Evolutionary conservation across 2,329 filamentous ascomycete genomes (phyloP).

Genomic region (Phyllosticta citriasiana): DNA sequence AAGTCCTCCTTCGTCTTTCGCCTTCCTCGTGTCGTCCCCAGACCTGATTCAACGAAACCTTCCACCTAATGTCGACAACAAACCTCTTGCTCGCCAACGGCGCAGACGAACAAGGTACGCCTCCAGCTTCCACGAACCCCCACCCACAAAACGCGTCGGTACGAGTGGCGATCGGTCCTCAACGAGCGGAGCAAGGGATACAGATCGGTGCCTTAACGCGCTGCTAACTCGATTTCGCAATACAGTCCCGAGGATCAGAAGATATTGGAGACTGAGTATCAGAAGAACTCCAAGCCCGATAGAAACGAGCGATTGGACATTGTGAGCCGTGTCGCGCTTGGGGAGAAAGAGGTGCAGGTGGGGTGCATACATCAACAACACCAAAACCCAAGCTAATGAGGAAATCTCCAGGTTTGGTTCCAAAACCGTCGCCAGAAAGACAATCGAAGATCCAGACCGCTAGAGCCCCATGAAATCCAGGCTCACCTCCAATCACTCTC

Average conservation of each 20-base stretch:
- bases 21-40: slow-evolving; percentile 52
- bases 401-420: slow-evolving; percentile 73
- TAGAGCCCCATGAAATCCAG: slow-evolving; percentile 31
- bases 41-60: slow-evolving; percentile 46
- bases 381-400: slow-evolving; percentile 16
- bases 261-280: slow-evolving; percentile 77
- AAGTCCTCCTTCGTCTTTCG: slow-evolving; percentile 30
- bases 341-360: slow-evolving; percentile 95
- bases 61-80: slow-evolving; percentile 49
- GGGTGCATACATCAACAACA: slow-evolving; percentile 23
- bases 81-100: slow-evolving; percentile 50
- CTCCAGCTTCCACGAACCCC: background rate
- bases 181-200: background rate
- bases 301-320: slow-evolving; percentile 78
- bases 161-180: background rate
- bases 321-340: slow-evolving; percentile 74
- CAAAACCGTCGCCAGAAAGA: slow-evolving; percentile 92
- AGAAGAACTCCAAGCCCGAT: slow-evolving; percentile 79
- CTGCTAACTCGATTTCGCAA: slow-evolving; percentile 6
- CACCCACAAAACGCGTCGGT: background rate
- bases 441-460: slow-evolving; percentile 74
- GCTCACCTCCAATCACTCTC: slow-evolving; percentile 13
- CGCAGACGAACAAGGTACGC: slow-evolving; percentile 51
- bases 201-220: background rate
- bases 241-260: slow-evolving; percentile 63